Percentiles rank a stretch among this genome's conserved stretches.
Evolutionary conservation across 108 stramenopile species (phyloP).

Genomic region (Pseudonitzschia multiseries): DNA sequence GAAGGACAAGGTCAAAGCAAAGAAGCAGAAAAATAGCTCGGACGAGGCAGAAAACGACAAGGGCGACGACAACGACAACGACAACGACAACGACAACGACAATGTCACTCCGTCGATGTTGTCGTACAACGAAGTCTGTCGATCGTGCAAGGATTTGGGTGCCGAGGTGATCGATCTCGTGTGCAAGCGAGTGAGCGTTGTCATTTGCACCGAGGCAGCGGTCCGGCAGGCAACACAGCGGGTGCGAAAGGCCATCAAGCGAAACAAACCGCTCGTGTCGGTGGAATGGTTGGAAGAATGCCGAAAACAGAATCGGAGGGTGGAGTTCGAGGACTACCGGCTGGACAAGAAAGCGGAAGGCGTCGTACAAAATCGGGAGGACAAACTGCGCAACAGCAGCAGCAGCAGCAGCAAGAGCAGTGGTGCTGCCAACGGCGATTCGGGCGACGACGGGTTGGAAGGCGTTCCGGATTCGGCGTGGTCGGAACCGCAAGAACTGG

Average conservation of each 20-base stretch:
- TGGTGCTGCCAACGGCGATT: background rate
- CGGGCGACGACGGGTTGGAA: background rate
- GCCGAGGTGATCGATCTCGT: conserved; percentile 66
- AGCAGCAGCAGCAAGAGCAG: too few relatives aligned
- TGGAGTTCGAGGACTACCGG: conserved; percentile 16
- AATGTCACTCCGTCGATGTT: background rate
- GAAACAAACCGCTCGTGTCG: conserved; percentile 60
- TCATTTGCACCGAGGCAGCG: conserved; percentile 55
- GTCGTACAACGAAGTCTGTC: conserved; percentile 37
- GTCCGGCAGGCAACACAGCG: conserved; percentile 62
- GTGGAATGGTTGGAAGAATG: conserved; percentile 60
- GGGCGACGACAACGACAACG: background rate
- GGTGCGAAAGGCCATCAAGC: conserved; percentile 74
- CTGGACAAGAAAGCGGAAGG: conserved; percentile 22
- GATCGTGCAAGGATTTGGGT: conserved; percentile 40
- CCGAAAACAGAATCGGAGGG: background rate
- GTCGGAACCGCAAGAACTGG: conserved; percentile 31
- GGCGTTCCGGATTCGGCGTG: conserved; percentile 25
- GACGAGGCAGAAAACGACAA: background rate
- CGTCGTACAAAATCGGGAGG: conserved; percentile 17
- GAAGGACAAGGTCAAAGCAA: conserved; percentile 16
- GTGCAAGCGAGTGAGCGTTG: conserved; percentile 53
- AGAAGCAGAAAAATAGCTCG: background rate
- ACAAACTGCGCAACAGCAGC: conserved; percentile 3
- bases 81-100: background rate